Evolutionary conservation across 257 asterid species (phyloP).

Genomic region (Nicotiana benthamiana): DNA sequence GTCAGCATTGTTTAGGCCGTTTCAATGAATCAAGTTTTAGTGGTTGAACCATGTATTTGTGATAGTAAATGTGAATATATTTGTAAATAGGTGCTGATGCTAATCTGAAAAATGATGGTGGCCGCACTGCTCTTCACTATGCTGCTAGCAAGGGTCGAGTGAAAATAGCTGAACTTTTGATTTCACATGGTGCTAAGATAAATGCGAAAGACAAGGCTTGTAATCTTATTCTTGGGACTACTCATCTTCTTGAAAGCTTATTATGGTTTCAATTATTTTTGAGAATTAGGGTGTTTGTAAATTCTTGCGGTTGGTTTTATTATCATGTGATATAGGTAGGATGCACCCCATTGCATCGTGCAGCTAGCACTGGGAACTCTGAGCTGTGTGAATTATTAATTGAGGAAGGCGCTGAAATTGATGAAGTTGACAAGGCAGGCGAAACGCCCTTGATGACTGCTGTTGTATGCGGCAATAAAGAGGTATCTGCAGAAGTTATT

Average conservation of each 20-base stretch:
- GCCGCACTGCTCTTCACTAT: slow-evolving; percentile 92
- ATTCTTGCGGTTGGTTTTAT: slow-evolving; percentile 6
- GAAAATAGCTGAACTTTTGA: slow-evolving; percentile 67
- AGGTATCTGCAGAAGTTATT: slow-evolving; percentile 28
- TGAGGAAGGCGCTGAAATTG: slow-evolving; percentile 96
- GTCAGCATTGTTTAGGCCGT: background rate
- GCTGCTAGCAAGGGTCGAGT: slow-evolving; percentile 92
- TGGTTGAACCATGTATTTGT: background rate
- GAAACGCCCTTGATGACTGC: slow-evolving; percentile 94
- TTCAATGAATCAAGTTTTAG: background rate
- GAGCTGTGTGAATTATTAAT: slow-evolving; percentile 65
- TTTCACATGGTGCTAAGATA: slow-evolving; percentile 75
- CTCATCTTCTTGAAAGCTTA: background rate
- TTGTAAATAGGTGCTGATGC: slow-evolving; percentile 73
- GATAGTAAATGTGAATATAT: slow-evolving; percentile 2
- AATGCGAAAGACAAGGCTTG: slow-evolving; percentile 83
- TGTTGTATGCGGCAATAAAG: slow-evolving; percentile 63
- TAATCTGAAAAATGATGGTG: slow-evolving; percentile 65
- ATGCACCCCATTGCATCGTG: slow-evolving; percentile 95
- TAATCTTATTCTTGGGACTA: slow-evolving; percentile 7
- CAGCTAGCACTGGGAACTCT: slow-evolving; percentile 83
- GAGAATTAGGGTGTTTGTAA: background rate
- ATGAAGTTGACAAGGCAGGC: slow-evolving; percentile 77
- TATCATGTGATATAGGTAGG: slow-evolving; percentile 51
- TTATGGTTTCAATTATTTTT: background rate